A percentile compares a stretch with the other conserved stretches of the same genome.
Evolutionary conservation across 2,329 filamentous ascomycete species (phyloP).

Genomic region (Beauveria varroae): DNA sequence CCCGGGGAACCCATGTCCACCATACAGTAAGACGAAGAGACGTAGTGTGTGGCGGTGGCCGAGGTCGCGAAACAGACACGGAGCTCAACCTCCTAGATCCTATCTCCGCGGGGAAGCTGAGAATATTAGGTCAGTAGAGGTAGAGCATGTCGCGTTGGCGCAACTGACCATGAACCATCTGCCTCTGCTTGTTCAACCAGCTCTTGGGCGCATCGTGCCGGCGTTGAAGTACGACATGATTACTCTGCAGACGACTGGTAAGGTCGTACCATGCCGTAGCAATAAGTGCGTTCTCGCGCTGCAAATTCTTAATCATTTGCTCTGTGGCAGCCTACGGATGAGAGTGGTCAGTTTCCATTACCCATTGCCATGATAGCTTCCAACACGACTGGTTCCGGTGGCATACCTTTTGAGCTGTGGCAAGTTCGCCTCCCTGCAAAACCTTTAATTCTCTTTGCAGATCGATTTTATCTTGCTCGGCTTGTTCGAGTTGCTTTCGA

Average conservation of each 20-base stretch:
- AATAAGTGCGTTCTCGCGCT: conserved; percentile 72
- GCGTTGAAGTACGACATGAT: conserved; percentile 70
- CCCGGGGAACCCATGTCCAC: neutral
- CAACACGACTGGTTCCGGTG: conserved; percentile 5
- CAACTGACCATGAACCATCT: conserved; percentile 55
- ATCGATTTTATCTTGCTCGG: conserved; percentile 49
- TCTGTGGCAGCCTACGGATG: conserved; percentile 39
- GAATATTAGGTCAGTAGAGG: conserved; percentile 33
- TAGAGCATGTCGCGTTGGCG: conserved; percentile 34
- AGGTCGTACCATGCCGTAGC: conserved; percentile 83
- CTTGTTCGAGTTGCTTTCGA: conserved; percentile 49
- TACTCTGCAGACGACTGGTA: conserved; percentile 70
- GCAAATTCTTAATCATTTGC: conserved; percentile 57
- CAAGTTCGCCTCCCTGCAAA: conserved; percentile 40
- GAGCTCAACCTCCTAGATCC: conserved; percentile 28
- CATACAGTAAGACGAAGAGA: neutral
- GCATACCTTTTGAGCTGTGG: conserved; percentile 47
- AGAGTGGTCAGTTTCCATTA: neutral
- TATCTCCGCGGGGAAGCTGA: conserved; percentile 41
- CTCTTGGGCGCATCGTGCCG: conserved; percentile 68
- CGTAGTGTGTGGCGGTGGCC: neutral
- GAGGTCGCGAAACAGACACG: conserved; percentile 7
- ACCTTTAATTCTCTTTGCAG: conserved; percentile 48
- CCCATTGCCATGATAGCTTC: neutral
- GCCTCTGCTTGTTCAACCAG: conserved; percentile 78